Conservation (phyloP, 2,329 filamentous ascomycete species). For the Venturia effusa region DNA sequence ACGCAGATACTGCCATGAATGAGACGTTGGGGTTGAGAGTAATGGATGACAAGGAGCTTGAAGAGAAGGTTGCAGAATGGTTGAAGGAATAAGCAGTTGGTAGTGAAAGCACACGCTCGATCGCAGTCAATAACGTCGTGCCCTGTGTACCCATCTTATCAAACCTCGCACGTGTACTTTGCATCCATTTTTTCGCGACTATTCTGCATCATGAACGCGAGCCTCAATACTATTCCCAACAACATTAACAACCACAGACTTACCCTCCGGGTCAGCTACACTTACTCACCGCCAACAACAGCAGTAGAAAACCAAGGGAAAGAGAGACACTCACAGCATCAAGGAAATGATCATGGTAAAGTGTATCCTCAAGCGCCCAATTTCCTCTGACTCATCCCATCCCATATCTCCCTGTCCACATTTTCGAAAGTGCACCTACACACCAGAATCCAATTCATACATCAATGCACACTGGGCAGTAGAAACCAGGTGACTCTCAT, state of each 20-base stretch:
- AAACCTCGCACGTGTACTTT: neutral
- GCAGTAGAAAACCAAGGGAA: neutral
- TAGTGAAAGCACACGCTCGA: neutral
- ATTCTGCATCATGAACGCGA: neutral
- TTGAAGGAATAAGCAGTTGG: neutral
- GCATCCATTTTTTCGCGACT: neutral
- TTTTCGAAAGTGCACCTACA: no score
- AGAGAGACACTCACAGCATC: neutral
- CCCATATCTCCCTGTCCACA: no score
- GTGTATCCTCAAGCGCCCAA: no score
- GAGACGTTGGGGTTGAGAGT: constrained; percentile 3
- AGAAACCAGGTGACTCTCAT: neutral
- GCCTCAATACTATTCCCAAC: constrained; percentile 8
- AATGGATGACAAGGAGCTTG: neutral
- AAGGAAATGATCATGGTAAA: constrained; percentile 8
- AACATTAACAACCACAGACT: constrained; percentile 1
- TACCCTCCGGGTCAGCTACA: no score
- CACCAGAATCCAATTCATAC: no score
- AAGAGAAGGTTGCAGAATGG: neutral
- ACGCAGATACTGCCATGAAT: constrained; percentile 1
- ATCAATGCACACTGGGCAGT: no score
- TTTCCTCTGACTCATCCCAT: neutral
- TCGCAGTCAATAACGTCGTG: neutral
- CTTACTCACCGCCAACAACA: no score
- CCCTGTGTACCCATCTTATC: no score